Base-by-base conservation (phyloP, 139 green algal species). In the Chlorella vulgaris region DNA sequence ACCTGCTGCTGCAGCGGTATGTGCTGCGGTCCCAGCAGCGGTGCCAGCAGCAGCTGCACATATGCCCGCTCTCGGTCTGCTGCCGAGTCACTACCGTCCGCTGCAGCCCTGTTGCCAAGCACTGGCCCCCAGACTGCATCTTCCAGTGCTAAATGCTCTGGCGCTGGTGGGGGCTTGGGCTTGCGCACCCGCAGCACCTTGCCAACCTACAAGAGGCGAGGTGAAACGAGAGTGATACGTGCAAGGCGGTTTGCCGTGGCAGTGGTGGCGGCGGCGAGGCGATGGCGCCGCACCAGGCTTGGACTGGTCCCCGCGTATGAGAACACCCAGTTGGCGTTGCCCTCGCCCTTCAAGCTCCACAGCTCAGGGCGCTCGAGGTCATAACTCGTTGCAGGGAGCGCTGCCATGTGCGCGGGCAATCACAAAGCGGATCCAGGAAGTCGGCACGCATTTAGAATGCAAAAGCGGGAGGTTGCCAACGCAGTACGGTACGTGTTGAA, bases 271-370 rank as follows among this genome's bases (percentile, higher is more conserved):
- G n/a, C n/a, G n/a, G n/a, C n/a, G n/a, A n/a, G n/a, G n/a, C n/a
- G n/a, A n/a, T n/a, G n/a, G n/a, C 47, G 15, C 22, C 78, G 53
- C 74, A 88, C 86, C 83, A 90, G 70, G 22, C 36, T 7, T 43
- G 29, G 19, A 7, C 38, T 2, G 7, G 6, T 53, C 0, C 47
- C 85, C 3, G 60, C 47, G 35, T 88, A 89, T 15, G 42, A 69
- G n/a, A 90, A 83, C 38, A 91, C 88, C 28, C 84, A 53, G 65
- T 91, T 91, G 3, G 88, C 88, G 40, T 88, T 89, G 33, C 88
- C 88, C 53, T 91, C 80, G 29, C 86, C 88, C 47, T 83, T 86
- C 29, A 90, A 43, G 0, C 31, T 19, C 88, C 88, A 91, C 7
- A 69, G 42, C 33, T n/a, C 35, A 21, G 83, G 60, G 13, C 31